A percentile compares a stretch with the other conserved stretches of the same genome.
These are phyloP conservation scores for Leptodontidium sp. DNA, from an alignment of 2,329 filamentous ascomycete species.

Conservation along the genomic window DNA sequence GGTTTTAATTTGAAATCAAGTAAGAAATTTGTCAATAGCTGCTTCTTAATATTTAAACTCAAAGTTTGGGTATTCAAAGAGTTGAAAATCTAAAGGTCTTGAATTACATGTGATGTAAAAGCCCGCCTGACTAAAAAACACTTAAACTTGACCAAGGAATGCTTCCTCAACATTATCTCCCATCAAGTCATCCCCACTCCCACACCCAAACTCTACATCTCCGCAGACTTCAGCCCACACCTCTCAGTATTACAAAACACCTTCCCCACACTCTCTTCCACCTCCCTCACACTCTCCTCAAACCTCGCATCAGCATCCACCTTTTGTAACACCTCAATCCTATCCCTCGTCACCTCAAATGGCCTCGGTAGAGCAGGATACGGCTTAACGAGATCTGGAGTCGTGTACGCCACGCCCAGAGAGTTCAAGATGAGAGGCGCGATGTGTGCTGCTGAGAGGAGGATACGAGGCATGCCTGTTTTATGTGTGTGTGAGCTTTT, in stretches of 20 bases:
- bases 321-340: neutral
- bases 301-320: neutral
- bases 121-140: no score
- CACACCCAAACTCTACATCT: no score
- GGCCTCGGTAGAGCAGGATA: neutral
- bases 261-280: neutral
- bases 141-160: no score
- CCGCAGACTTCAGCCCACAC: neutral
- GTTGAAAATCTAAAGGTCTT: no score
- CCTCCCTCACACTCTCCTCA: neutral
- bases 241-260: neutral
- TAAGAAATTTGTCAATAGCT: no score
- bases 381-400: neutral
- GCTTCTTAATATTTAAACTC: no score
- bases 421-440: slow-evolving; percentile 1
- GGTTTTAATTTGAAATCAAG: no score
- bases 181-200: no score
- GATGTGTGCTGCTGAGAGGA: neutral
- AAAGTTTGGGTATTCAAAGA: no score
- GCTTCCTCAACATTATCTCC: no score
- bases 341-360: neutral
- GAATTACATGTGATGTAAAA: no score
- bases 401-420: neutral
- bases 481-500: no score
- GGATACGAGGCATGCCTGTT: slow-evolving; percentile 2